Evolutionary conservation across 805 yeast species (phyloP).

Genomic region (Starmerella scarabaei): DNA sequence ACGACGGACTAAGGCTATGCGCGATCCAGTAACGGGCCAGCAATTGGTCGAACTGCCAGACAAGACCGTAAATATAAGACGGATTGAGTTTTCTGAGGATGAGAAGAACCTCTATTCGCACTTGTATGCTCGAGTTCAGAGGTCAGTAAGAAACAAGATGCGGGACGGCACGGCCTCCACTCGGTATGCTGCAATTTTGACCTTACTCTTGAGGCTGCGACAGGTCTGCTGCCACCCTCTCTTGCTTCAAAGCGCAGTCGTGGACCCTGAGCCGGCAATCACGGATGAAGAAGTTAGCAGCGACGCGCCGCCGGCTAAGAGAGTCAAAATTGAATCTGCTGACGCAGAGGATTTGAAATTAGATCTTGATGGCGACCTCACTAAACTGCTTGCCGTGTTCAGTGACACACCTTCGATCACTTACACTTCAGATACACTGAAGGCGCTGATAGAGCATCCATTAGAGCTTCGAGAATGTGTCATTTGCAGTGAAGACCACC

Average conservation of each 20-base stretch:
- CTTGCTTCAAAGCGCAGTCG: slow-evolving; percentile 36
- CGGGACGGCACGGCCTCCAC: slow-evolving; percentile 55
- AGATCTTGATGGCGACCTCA: slow-evolving; percentile 10
- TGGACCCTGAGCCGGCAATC: slow-evolving; percentile 5
- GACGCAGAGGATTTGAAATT: slow-evolving; percentile 10
- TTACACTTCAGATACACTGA: slow-evolving; percentile 22
- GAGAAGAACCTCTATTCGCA: slow-evolving; percentile 58
- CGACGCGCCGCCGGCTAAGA: neutral
- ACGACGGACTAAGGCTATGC: slow-evolving; percentile 79
- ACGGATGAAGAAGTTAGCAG: slow-evolving; percentile 9
- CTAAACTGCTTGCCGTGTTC: slow-evolving; percentile 7
- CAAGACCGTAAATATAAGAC: slow-evolving; percentile 58
- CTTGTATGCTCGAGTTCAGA: slow-evolving; percentile 54
- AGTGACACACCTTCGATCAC: slow-evolving; percentile 8
- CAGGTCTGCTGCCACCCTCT: slow-evolving; percentile 81
- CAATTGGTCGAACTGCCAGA: slow-evolving; percentile 65
- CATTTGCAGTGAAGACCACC: slow-evolving; percentile 64
- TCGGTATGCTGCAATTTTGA: slow-evolving; percentile 63
- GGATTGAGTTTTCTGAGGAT: slow-evolving; percentile 48
- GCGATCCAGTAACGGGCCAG: slow-evolving; percentile 47
- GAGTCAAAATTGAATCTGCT: slow-evolving; percentile 2
- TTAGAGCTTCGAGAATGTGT: slow-evolving; percentile 52
- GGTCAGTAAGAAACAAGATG: slow-evolving; percentile 25
- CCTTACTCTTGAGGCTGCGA: slow-evolving; percentile 69
- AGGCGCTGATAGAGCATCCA: slow-evolving; percentile 24